Evolutionary conservation across 2,329 filamentous ascomycete genomes (phyloP).

Genomic region (Cryphonectria carpinicola): DNA sequence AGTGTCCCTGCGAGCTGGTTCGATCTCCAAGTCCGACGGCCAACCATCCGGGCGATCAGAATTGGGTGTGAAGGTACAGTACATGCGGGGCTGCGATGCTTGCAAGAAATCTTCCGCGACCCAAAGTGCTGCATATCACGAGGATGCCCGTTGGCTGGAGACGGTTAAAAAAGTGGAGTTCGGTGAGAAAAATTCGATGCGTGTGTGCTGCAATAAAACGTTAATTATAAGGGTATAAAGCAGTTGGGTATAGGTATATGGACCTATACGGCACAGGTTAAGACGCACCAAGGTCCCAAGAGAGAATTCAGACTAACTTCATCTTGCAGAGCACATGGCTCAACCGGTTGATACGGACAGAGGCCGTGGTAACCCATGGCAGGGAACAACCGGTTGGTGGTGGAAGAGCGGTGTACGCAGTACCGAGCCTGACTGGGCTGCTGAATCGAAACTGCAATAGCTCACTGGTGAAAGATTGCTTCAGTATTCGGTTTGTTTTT

Average conservation of each 20-base stretch:
- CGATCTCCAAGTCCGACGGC: constrained; percentile 19
- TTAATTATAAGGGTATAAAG: constrained; percentile 24
- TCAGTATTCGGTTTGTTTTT: not conserved
- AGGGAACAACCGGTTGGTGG: not conserved
- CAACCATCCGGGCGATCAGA: constrained; percentile 22
- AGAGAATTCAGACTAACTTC: constrained; percentile 12
- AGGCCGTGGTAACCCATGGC: not conserved
- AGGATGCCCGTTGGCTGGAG: constrained; percentile 18
- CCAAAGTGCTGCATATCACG: constrained; percentile 8
- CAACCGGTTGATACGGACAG: not conserved
- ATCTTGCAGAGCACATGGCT: not conserved
- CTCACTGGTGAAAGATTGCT: not conserved
- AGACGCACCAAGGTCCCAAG: constrained; percentile 11
- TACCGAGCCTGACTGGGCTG: not conserved
- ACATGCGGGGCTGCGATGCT: constrained; percentile 22
- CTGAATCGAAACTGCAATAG: no score
- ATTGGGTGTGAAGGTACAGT: constrained; percentile 9
- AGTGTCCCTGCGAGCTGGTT: constrained; percentile 7
- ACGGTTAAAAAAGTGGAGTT: constrained; percentile 18
- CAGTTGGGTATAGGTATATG: constrained; percentile 14
- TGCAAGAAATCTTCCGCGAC: constrained; percentile 10
- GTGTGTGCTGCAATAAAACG: constrained; percentile 20
- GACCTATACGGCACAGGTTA: constrained; percentile 20
- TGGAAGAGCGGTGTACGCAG: constrained; percentile 7
- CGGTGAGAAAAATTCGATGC: constrained; percentile 18